Conservation (phyloP, 2,329 filamentous ascomycete species). For the Colletotrichum caudatum region DNA sequence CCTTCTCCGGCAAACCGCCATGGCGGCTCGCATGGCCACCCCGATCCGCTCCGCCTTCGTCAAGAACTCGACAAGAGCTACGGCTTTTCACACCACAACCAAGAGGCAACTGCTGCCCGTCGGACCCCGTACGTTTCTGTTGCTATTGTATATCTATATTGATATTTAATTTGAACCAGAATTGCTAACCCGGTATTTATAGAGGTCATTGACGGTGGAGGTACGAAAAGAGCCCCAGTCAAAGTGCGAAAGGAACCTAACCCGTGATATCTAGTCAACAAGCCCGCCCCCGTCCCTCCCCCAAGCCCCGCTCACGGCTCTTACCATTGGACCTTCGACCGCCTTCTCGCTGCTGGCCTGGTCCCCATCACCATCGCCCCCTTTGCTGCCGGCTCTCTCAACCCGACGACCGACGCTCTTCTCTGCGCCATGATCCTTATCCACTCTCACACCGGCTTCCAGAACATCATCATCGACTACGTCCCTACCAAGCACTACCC, state of each 20-base stretch:
- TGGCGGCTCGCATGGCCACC: constrained; percentile 54
- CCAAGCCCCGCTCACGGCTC: constrained; percentile 85
- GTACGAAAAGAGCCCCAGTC: constrained; percentile 61
- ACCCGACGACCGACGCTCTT: constrained; percentile 87
- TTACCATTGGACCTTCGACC: constrained; percentile 99
- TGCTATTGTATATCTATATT: neutral
- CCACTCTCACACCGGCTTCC: constrained; percentile 96
- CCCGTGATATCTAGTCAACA: constrained; percentile 75
- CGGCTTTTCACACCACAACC: constrained; percentile 89
- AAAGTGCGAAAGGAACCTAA: constrained; percentile 23
- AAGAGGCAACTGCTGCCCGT: constrained; percentile 83
- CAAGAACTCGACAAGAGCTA: constrained; percentile 65
- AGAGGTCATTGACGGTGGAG: constrained; percentile 81
- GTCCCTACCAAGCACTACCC: constrained; percentile 80
- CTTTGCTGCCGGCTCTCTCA: constrained; percentile 91
- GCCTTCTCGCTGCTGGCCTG: constrained; percentile 81
- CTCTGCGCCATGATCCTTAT: constrained; percentile 86
- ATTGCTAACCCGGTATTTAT: constrained; percentile 57
- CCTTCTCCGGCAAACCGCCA: constrained; percentile 65
- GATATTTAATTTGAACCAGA: constrained; percentile 2
- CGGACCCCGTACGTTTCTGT: constrained; percentile 77
- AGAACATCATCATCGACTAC: constrained; percentile 93
- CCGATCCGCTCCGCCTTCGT: constrained; percentile 44
- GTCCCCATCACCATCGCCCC: constrained; percentile 90
- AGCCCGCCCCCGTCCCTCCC: constrained; percentile 80